phyloP scores from a whole-genome alignment of 192 early-diverging fungal species.

The Coemansia asiatica region DNA sequence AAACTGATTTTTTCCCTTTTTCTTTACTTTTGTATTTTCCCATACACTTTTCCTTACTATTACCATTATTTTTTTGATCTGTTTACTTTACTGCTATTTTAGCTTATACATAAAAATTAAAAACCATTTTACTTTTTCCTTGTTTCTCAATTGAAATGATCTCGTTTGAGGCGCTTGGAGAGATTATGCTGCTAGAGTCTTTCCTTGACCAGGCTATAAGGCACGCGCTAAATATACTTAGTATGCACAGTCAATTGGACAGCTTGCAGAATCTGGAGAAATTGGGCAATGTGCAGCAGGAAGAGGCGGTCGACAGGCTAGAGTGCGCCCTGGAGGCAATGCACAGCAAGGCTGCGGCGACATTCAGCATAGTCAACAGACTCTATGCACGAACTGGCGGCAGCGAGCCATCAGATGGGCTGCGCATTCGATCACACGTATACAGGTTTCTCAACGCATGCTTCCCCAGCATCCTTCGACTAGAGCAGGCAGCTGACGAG shows the following conservation, averaged over 20 bases:
- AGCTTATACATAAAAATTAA: not conserved
- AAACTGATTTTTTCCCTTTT: not conserved
- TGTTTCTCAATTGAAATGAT: no score
- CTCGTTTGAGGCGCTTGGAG: slow-evolving; percentile 14
- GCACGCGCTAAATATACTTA: slow-evolving; percentile 21
- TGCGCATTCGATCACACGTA: slow-evolving; percentile 24
- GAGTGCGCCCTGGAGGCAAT: slow-evolving; percentile 22
- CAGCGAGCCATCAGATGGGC: slow-evolving; percentile 19
- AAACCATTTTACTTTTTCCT: no score
- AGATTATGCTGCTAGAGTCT: slow-evolving; percentile 41
- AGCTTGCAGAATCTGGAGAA: slow-evolving; percentile 20
- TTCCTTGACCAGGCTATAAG: slow-evolving; percentile 40
- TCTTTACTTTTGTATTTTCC: not conserved
- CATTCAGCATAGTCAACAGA: slow-evolving; percentile 23
- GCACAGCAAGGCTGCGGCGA: slow-evolving; percentile 14
- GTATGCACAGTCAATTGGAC: slow-evolving; percentile 26
- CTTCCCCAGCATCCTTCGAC: slow-evolving; percentile 26
- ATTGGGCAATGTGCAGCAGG: not conserved
- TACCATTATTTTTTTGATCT: not conserved
- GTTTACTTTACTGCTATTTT: not conserved
- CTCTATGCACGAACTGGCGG: slow-evolving; percentile 17
- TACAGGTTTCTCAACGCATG: slow-evolving; percentile 26
- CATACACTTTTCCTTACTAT: not conserved
- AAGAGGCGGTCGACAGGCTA: slow-evolving; percentile 11
- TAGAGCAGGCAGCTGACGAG: not conserved